phyloP scores from a whole-genome alignment of 2,329 filamentous ascomycete genomes.

The Delphinella strobiligena region DNA sequence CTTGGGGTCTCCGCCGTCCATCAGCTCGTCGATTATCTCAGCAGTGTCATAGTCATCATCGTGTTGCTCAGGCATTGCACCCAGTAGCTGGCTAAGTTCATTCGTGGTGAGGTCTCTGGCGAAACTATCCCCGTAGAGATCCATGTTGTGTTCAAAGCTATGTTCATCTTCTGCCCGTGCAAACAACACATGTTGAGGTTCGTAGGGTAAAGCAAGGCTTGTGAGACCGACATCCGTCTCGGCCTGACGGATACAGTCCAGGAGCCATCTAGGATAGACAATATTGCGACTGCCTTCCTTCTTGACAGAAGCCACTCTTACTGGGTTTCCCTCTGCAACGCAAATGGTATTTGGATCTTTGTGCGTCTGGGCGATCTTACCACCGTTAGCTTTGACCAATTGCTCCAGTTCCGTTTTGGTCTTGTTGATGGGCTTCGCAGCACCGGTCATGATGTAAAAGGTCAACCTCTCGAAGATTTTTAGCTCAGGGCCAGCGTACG shows the following conservation, averaged over 20 bases:
- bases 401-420: constrained; percentile 68
- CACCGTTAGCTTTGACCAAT: constrained; percentile 73
- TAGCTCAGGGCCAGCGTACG: constrained; percentile 46
- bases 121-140: constrained; percentile 75
- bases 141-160: constrained; percentile 50
- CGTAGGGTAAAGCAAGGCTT: constrained; percentile 52
- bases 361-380: constrained; percentile 63
- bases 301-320: constrained; percentile 74
- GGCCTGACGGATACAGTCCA: constrained; percentile 61
- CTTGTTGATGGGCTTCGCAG: constrained; percentile 55
- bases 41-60: constrained; percentile 32
- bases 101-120: constrained; percentile 53
- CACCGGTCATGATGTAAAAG: constrained; percentile 74
- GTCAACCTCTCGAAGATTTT: constrained; percentile 62
- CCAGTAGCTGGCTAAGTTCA: constrained; percentile 46
- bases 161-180: constrained; percentile 44
- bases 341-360: constrained; percentile 54
- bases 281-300: constrained; percentile 62
- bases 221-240: constrained; percentile 41
- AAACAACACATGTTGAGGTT: constrained; percentile 61
- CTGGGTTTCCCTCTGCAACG: constrained; percentile 64
- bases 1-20: constrained; percentile 46
- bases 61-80: constrained; percentile 40
- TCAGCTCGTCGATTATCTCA: constrained; percentile 33
- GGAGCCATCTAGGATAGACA: constrained; percentile 68